Evolutionary conservation across 1,139 yeast genomes (phyloP).

Genomic region (Pichia sp.): DNA sequence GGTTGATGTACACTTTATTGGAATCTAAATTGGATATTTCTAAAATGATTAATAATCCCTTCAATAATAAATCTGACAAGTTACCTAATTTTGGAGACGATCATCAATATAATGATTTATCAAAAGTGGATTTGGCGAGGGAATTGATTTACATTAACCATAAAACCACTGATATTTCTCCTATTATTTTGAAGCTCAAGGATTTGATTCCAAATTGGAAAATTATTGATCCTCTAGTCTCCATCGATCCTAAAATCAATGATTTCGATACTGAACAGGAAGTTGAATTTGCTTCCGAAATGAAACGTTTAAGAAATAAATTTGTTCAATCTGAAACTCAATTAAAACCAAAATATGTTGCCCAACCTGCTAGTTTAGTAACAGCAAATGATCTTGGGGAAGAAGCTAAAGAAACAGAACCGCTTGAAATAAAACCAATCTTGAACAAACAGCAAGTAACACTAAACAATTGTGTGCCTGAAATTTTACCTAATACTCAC

Average conservation of each 20-base stretch:
- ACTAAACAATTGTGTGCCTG: background rate
- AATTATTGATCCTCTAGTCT: background rate
- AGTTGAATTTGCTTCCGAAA: constrained; percentile 58
- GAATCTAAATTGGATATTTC: constrained; percentile 59
- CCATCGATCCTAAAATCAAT: constrained; percentile 12
- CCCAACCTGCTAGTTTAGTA: too few relatives aligned
- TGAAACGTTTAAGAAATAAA: constrained; percentile 49
- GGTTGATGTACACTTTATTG: constrained; percentile 75
- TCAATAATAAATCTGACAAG: constrained; percentile 22
- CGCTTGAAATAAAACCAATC: too few relatives aligned
- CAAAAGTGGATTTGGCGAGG: background rate
- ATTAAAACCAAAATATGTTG: too few relatives aligned
- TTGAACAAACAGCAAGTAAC: too few relatives aligned
- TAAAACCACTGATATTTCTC: constrained; percentile 4
- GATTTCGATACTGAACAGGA: constrained; percentile 63
- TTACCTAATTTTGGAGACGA: constrained; percentile 17
- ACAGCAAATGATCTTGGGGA: too few relatives aligned
- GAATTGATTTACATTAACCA: constrained; percentile 6
- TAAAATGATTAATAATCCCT: constrained; percentile 54
- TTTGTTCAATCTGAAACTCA: constrained; percentile 17
- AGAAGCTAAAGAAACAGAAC: too few relatives aligned
- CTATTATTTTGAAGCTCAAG: constrained; percentile 7
- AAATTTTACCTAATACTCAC: constrained; percentile 4
- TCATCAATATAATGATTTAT: background rate
- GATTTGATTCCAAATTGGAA: constrained; percentile 4